Conservation (phyloP, 441 rosid species). For the Corymbia citriodora region DNA sequence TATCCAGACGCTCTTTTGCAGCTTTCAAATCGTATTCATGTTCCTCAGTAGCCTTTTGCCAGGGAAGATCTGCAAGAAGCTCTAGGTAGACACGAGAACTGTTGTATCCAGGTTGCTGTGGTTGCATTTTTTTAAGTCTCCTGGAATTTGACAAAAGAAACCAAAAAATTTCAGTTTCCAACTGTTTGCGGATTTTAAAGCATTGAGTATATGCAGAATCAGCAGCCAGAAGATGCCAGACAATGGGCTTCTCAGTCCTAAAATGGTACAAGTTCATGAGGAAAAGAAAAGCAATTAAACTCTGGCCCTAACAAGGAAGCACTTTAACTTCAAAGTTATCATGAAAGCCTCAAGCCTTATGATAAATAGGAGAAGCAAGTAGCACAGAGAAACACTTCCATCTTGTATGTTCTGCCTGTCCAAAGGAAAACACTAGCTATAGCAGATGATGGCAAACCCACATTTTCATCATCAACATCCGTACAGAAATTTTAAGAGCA, state of each 20-base stretch:
- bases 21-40: constrained; percentile 76
- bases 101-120: constrained; percentile 99
- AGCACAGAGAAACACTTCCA: not conserved
- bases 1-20: constrained; percentile 93
- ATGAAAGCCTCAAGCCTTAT: not conserved
- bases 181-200: not conserved
- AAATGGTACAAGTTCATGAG: not conserved
- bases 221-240: not conserved
- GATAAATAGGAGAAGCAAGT: not conserved
- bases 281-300: not conserved
- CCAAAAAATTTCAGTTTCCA: not conserved
- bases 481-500: not conserved
- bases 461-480: not conserved
- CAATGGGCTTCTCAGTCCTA: not conserved
- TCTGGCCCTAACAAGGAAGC: not conserved
- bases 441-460: not conserved
- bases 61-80: constrained; percentile 97
- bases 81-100: constrained; percentile 96
- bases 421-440: not conserved
- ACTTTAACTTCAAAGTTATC: not conserved
- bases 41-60: constrained; percentile 94
- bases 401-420: not conserved
- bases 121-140: constrained; percentile 98
- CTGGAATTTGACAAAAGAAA: constrained; percentile 32
- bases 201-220: not conserved